Percentiles rank a stretch among this genome's conserved stretches.
Conservation (phyloP, 116 monocot species). For the Iris pallida region DNA sequence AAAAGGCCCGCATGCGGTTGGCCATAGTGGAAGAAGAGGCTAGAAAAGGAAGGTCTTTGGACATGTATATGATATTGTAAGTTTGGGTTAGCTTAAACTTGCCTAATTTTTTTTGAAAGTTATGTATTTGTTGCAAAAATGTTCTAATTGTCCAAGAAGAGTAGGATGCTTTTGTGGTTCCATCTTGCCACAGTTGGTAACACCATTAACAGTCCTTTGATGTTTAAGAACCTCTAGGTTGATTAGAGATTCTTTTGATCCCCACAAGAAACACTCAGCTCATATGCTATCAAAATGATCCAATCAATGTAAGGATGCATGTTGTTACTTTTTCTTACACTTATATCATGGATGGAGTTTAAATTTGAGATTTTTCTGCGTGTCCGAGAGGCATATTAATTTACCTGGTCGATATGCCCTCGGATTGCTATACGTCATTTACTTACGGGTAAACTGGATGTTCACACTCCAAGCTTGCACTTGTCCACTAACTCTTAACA, state of each 20-base stretch:
- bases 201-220: neutral
- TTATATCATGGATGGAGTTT: too few relatives aligned
- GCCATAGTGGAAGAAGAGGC: slow-evolving; percentile 37
- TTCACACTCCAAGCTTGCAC: too few relatives aligned
- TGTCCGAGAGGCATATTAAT: too few relatives aligned
- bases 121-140: neutral
- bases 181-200: neutral
- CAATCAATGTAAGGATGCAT: too few relatives aligned
- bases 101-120: neutral
- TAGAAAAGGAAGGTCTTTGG: slow-evolving; percentile 30
- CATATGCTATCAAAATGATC: too few relatives aligned
- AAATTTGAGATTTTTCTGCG: too few relatives aligned
- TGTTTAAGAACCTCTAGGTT: neutral
- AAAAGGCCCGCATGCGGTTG: slow-evolving; percentile 29
- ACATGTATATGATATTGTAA: slow-evolving; percentile 68
- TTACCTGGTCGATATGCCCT: too few relatives aligned
- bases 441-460: too few relatives aligned
- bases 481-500: too few relatives aligned
- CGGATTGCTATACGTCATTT: too few relatives aligned
- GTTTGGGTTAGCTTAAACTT: neutral
- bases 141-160: neutral
- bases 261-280: neutral
- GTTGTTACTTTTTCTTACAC: too few relatives aligned
- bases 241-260: neutral
- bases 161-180: neutral